These are phyloP conservation scores for Neurospora discreta DNA, from an alignment of 495 filamentous ascomycete genomes.

Conservation along the genomic window DNA sequence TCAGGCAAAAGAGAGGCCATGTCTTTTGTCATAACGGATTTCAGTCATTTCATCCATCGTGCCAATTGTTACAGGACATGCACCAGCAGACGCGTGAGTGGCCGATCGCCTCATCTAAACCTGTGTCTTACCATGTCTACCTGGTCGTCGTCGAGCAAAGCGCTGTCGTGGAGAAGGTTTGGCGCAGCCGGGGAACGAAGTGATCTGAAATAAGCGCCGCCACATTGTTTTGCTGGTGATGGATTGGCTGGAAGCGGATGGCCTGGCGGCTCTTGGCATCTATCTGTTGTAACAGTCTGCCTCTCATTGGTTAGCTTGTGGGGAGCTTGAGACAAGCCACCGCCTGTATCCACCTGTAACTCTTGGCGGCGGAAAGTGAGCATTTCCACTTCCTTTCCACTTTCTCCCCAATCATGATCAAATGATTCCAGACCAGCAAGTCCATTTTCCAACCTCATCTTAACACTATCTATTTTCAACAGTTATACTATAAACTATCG, in stretches of 20 bases:
- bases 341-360: background rate
- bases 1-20: background rate
- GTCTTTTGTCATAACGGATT: background rate
- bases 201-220: slow-evolving; percentile 27
- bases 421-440: background rate
- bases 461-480: background rate
- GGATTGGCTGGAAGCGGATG: slow-evolving; percentile 12
- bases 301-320: background rate
- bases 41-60: background rate
- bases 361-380: background rate
- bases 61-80: background rate
- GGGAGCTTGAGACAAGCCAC: background rate
- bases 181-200: slow-evolving; percentile 4
- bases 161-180: slow-evolving; percentile 16
- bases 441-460: background rate
- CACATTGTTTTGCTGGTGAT: slow-evolving; percentile 5
- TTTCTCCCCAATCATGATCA: background rate
- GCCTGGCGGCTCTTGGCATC: background rate
- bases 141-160: slow-evolving; percentile 11
- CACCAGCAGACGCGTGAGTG: background rate
- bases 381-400: background rate
- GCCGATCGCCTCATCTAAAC: background rate
- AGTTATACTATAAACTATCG: background rate
- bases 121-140: slow-evolving; percentile 6
- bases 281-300: background rate